These are phyloP conservation scores for Limonium bicolor DNA, from an alignment of 148 eudicot genomes.

Conservation along the genomic window DNA sequence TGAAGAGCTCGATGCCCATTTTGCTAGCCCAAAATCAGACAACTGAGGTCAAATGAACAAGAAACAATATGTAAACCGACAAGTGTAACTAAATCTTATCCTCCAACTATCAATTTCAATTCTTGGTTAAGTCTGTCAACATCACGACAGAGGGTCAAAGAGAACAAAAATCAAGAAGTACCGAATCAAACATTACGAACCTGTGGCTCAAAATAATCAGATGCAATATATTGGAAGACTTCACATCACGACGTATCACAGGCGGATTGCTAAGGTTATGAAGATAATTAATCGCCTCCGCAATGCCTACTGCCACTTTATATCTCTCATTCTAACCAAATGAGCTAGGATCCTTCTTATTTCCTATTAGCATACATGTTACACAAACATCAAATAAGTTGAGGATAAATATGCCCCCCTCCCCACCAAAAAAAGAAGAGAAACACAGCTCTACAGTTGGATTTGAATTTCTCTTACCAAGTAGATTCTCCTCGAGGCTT, in stretches of 20 bases:
- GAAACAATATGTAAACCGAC: too few relatives aligned
- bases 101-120: background rate
- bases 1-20: slow-evolving; percentile 46
- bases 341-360: slow-evolving; percentile 22
- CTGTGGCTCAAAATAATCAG: slow-evolving; percentile 86
- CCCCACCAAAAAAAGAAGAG: background rate
- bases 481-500: slow-evolving; percentile 88
- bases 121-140: background rate
- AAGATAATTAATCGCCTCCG: slow-evolving; percentile 71
- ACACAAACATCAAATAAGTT: slow-evolving; percentile 2
- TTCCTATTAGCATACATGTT: slow-evolving; percentile 19
- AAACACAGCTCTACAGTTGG: background rate
- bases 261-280: slow-evolving; percentile 36
- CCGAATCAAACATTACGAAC: slow-evolving; percentile 22
- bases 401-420: background rate
- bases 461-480: slow-evolving; percentile 56
- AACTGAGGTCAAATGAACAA: slow-evolving; percentile 34
- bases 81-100: background rate
- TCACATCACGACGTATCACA: slow-evolving; percentile 89
- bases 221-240: slow-evolving; percentile 80
- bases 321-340: slow-evolving; percentile 77
- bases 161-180: too few relatives aligned
- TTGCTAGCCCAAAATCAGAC: slow-evolving; percentile 89
- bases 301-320: slow-evolving; percentile 82
- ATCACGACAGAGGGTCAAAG: too few relatives aligned